A percentile compares a stretch with the other conserved stretches of the same genome.
Conservation (phyloP, 2,329 filamentous ascomycete genomes). For the Plenodomus lindquistii region DNA sequence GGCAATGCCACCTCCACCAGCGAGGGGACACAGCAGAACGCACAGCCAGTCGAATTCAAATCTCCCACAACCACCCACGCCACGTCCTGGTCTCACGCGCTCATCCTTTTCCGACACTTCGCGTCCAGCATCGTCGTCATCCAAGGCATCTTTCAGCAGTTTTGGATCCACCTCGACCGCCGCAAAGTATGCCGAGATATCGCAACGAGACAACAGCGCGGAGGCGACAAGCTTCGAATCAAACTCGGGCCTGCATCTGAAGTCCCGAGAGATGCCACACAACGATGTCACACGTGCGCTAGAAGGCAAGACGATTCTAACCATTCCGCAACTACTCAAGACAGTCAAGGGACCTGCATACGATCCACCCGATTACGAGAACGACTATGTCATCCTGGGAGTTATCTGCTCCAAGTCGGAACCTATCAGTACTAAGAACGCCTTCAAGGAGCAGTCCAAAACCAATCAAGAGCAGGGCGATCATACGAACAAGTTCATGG, state of each 20-base stretch:
- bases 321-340: constrained; percentile 78
- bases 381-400: constrained; percentile 87
- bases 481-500: constrained; percentile 84
- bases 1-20: constrained; percentile 19
- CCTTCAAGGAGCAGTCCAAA: constrained; percentile 47
- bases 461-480: constrained; percentile 54
- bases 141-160: constrained; percentile 25
- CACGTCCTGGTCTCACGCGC: constrained; percentile 27
- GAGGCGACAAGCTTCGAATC: constrained; percentile 67
- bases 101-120: constrained; percentile 24
- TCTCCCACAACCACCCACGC: constrained; percentile 15
- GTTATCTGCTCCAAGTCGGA: constrained; percentile 88
- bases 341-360: constrained; percentile 82
- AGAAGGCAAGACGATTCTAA: constrained; percentile 74
- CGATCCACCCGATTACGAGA: constrained; percentile 77
- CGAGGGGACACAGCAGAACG: constrained; percentile 13
- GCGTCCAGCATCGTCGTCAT: constrained; percentile 23
- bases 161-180: constrained; percentile 23
- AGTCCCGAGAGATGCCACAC: constrained; percentile 81
- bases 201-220: constrained; percentile 50
- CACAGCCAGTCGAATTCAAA: constrained; percentile 23
- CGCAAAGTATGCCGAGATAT: constrained; percentile 38
- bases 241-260: constrained; percentile 83
- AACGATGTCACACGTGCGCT: constrained; percentile 77
- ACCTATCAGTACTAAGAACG: constrained; percentile 65